phyloP scores from a whole-genome alignment of 257 asterid genomes.

The Fraxinus americana region DNA sequence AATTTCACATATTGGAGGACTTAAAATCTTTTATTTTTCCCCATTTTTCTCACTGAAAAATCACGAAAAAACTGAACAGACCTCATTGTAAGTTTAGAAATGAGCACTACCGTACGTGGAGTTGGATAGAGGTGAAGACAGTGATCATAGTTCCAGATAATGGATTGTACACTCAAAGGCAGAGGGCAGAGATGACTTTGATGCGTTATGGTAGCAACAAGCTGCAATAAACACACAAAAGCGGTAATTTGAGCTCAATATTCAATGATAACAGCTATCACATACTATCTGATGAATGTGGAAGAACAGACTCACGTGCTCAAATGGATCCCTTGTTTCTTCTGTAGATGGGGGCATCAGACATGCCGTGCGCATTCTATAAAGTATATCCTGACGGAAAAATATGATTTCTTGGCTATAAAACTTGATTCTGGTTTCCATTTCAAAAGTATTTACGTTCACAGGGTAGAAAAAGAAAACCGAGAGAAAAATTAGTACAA shows the following conservation, averaged over 20 bases:
- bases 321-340: constrained; percentile 90
- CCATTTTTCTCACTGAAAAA: background rate
- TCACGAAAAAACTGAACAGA: background rate
- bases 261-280: constrained; percentile 10
- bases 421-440: constrained; percentile 72
- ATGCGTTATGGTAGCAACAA: constrained; percentile 89
- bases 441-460: constrained; percentile 13
- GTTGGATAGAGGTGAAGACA: constrained; percentile 89
- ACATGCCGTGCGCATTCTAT: constrained; percentile 92
- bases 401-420: constrained; percentile 91
- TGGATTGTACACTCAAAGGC: constrained; percentile 84
- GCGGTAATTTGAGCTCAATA: constrained; percentile 12
- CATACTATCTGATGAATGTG: constrained; percentile 16
- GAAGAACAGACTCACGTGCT: constrained; percentile 67
- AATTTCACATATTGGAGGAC: background rate
- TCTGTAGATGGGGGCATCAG: constrained; percentile 85
- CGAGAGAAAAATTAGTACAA: constrained; percentile 1
- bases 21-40: background rate
- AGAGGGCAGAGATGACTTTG: constrained; percentile 98
- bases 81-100: constrained; percentile 17
- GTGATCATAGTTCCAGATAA: constrained; percentile 93
- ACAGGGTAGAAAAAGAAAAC: background rate
- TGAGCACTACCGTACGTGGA: constrained; percentile 75
- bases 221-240: constrained; percentile 50
- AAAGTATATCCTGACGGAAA: constrained; percentile 93